phyloP scores from a whole-genome alignment of 306 rosid genomes.

The Inga laurina region DNA sequence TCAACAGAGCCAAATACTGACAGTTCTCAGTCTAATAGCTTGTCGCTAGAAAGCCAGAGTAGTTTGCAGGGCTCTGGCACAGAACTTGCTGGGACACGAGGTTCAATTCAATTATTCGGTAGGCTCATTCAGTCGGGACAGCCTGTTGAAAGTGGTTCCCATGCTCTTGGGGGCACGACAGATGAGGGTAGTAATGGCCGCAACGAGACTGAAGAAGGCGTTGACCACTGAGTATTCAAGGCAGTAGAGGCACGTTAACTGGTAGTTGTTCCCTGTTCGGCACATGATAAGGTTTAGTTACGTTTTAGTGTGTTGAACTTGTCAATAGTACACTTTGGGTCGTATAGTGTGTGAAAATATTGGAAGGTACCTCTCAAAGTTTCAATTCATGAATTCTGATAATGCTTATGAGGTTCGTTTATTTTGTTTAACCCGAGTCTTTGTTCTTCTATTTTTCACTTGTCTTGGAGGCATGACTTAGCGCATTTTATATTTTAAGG shows the following conservation, averaged over 20 bases:
- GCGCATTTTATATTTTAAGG: neutral
- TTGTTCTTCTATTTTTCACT: neutral
- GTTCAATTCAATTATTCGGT: neutral
- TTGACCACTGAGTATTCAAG: neutral
- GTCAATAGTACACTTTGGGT: neutral
- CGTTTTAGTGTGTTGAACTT: neutral
- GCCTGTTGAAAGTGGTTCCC: neutral
- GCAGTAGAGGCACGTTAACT: neutral
- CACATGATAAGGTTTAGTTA: neutral
- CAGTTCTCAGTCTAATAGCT: neutral
- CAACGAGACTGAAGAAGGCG: neutral
- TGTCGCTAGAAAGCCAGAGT: slow-evolving; percentile 13
- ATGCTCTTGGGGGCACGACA: neutral
- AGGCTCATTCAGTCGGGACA: neutral
- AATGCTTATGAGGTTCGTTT: neutral
- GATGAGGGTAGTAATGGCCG: neutral
- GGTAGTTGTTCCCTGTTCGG: neutral
- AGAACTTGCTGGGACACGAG: neutral
- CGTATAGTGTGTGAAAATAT: neutral
- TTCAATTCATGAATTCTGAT: neutral
- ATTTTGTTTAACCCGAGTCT: neutral
- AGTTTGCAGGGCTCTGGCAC: neutral
- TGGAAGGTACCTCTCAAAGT: neutral
- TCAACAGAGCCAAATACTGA: slow-evolving; percentile 3
- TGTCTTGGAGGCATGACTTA: neutral